A percentile compares a stretch with the other conserved stretches of the same genome.
Conservation (phyloP, 208 protist genomes). For the Trypanosoma vivax region DNA sequence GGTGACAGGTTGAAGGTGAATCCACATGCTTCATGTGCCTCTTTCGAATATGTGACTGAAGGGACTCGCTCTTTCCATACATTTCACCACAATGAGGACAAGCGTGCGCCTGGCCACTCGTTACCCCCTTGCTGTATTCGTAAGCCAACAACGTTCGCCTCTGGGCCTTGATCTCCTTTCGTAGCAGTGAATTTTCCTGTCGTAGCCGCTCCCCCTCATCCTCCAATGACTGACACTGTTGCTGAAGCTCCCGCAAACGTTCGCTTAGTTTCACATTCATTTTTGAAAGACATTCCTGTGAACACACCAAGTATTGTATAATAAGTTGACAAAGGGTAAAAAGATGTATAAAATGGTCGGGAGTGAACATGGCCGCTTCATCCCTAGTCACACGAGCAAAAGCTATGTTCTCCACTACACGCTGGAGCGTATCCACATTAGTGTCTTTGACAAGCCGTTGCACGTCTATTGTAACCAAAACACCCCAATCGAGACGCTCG, state of each 20-base stretch:
- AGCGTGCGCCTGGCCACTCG: conserved; percentile 4
- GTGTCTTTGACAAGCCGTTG: conserved; percentile 73
- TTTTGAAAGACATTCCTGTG: conserved; percentile 77
- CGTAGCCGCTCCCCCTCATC: conserved; percentile 24
- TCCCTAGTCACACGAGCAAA: conserved; percentile 81
- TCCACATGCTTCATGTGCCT: conserved; percentile 28
- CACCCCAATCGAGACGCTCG: conserved; percentile 85
- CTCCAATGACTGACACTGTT: conserved; percentile 25
- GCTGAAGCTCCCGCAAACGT: conserved; percentile 38
- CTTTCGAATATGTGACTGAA: conserved; percentile 88
- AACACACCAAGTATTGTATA: conserved; percentile 87
- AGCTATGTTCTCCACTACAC: conserved; percentile 82
- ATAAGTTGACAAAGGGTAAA: conserved; percentile 80
- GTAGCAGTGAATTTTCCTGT: conserved; percentile 51
- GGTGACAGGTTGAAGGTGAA: not conserved
- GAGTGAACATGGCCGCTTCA: conserved; percentile 80
- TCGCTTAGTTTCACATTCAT: conserved; percentile 76
- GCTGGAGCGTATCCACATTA: conserved; percentile 82
- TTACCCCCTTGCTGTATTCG: conserved; percentile 50
- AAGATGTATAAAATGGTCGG: conserved; percentile 81
- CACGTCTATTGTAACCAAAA: conserved; percentile 81
- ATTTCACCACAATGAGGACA: conserved; percentile 72
- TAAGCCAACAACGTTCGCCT: conserved; percentile 76
- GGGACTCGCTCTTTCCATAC: conserved; percentile 81
- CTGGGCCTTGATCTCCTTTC: conserved; percentile 84